These are phyloP conservation scores for Fusarium pininemorale DNA, from an alignment of 2,329 filamentous ascomycete genomes.

Conservation along the genomic window DNA sequence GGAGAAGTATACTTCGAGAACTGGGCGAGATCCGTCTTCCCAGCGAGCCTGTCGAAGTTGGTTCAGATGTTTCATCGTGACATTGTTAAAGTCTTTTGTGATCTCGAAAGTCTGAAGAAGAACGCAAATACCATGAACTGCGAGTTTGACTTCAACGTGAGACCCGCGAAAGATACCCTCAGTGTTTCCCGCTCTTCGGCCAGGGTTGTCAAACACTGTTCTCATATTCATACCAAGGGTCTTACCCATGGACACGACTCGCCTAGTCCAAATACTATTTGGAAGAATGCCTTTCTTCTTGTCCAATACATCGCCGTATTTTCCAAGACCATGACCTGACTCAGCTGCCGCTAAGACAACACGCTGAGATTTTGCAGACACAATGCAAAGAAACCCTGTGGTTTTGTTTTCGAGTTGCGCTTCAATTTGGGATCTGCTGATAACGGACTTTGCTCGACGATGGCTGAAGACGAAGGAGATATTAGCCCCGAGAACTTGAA, in stretches of 20 bases:
- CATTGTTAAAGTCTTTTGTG: constrained; percentile 28
- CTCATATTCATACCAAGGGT: constrained; percentile 44
- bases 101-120: constrained; percentile 43
- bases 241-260: constrained; percentile 44
- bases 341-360: constrained; percentile 47
- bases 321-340: constrained; percentile 46
- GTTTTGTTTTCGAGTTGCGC: constrained; percentile 43
- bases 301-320: constrained; percentile 45
- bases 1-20: constrained; percentile 50
- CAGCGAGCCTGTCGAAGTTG: constrained; percentile 36
- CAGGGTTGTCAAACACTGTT: constrained; percentile 14
- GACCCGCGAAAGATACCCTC: constrained; percentile 46
- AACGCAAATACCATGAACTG: constrained; percentile 44
- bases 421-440: background rate
- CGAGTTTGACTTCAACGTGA: constrained; percentile 54
- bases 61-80: constrained; percentile 35
- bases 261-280: constrained; percentile 45
- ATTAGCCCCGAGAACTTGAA: constrained; percentile 47
- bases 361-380: constrained; percentile 18
- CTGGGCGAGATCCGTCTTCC: constrained; percentile 41
- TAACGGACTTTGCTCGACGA: constrained; percentile 21
- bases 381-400: constrained; percentile 45
- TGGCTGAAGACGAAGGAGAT: constrained; percentile 45
- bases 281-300: constrained; percentile 34
- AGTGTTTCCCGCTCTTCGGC: background rate